Percentiles rank a stretch among this genome's conserved stretches.
Conservation (phyloP, 2,329 filamentous ascomycete species). For the Xylariomycetidae sp. region DNA sequence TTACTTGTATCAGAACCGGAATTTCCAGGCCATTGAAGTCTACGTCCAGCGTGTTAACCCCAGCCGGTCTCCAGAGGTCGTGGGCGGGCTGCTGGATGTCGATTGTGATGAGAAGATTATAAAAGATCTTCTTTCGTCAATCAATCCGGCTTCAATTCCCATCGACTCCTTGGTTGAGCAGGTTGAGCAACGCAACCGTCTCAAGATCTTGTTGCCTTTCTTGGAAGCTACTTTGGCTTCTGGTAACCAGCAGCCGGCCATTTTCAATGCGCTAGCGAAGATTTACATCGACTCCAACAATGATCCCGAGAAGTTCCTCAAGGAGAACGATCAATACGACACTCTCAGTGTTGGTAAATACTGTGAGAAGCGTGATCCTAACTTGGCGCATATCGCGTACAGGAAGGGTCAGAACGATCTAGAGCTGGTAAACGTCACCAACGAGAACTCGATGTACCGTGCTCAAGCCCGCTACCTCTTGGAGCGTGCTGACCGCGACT, state of each 20-base stretch:
- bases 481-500: slow-evolving; percentile 81
- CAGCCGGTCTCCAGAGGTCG: slow-evolving; percentile 80
- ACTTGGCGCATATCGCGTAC: slow-evolving; percentile 91
- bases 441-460: slow-evolving; percentile 99
- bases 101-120: slow-evolving; percentile 97
- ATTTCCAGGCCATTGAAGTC: slow-evolving; percentile 97
- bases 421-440: slow-evolving; percentile 95
- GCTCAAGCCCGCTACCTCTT: slow-evolving; percentile 94
- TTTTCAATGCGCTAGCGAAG: slow-evolving; percentile 96
- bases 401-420: slow-evolving; percentile 95
- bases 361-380: slow-evolving; percentile 97
- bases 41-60: slow-evolving; percentile 98
- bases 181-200: slow-evolving; percentile 91
- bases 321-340: slow-evolving; percentile 96
- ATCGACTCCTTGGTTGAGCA: slow-evolving; percentile 92
- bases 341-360: slow-evolving; percentile 91
- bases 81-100: slow-evolving; percentile 90
- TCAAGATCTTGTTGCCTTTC: slow-evolving; percentile 95
- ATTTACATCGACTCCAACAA: slow-evolving; percentile 99
- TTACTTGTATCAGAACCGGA: slow-evolving; percentile 97
- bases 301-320: slow-evolving; percentile 94
- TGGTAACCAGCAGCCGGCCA: slow-evolving; percentile 92
- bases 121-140: slow-evolving; percentile 81
- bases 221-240: slow-evolving; percentile 84
- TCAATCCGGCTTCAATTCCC: slow-evolving; percentile 78